Evolutionary conservation across 73 alveolate species (phyloP).

Genomic region (Stentor coeruleus): DNA sequence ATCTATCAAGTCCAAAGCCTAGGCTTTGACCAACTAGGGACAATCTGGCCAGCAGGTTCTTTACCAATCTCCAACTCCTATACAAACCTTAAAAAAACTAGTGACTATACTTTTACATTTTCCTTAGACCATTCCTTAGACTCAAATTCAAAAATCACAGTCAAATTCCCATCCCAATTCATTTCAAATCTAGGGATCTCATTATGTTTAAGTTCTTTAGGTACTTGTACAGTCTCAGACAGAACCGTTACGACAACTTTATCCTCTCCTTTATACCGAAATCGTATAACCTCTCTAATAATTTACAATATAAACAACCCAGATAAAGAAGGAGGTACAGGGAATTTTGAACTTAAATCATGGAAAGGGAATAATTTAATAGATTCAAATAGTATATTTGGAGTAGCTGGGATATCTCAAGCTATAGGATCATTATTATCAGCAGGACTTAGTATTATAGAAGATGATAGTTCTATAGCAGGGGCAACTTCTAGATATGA

Average conservation of each 20-base stretch:
- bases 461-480: conserved; percentile 31
- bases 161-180: conserved; percentile 15
- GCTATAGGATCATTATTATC: conserved; percentile 30
- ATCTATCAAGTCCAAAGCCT: too few relatives aligned
- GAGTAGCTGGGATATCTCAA: conserved; percentile 49
- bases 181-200: background rate
- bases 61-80: background rate
- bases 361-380: conserved; percentile 36
- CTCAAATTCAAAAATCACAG: background rate
- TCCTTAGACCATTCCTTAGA: background rate
- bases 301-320: conserved; percentile 42
- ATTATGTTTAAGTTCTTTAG: background rate
- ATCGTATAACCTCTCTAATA: background rate
- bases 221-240: background rate
- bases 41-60: background rate
- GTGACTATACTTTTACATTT: conserved; percentile 11
- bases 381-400: conserved; percentile 43
- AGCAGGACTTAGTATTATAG: conserved; percentile 25
- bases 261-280: background rate
- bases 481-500: conserved; percentile 39
- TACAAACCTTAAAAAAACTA: background rate
- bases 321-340: conserved; percentile 46
- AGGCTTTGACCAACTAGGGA: conserved; percentile 20
- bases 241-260: background rate
- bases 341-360: conserved; percentile 41